Evolutionary conservation across 1,284 basidiomycete species (phyloP).

Genomic region (Mycena sp.): DNA sequence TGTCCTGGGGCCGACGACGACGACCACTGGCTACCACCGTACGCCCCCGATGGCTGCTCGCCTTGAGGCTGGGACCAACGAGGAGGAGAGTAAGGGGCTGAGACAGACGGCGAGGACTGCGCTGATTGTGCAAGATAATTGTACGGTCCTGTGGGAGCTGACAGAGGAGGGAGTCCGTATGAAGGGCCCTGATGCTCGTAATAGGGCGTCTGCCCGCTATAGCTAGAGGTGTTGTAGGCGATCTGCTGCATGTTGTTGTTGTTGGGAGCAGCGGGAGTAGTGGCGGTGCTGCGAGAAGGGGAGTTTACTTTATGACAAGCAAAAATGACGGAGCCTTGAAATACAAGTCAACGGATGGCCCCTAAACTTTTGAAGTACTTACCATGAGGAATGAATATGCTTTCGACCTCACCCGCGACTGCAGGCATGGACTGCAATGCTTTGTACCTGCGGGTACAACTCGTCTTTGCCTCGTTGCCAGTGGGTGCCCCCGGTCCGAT

Average conservation of each 20-base stretch:
- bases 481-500: conserved; percentile 62
- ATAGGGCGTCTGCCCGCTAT: conserved; percentile 50
- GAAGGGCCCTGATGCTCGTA: conserved; percentile 54
- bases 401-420: conserved; percentile 79
- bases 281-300: conserved; percentile 55
- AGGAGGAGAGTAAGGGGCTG: conserved; percentile 58
- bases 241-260: conserved; percentile 53
- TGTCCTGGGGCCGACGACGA: conserved; percentile 45
- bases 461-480: conserved; percentile 83
- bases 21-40: conserved; percentile 30
- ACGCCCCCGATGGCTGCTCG: conserved; percentile 47
- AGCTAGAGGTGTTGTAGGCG: conserved; percentile 45
- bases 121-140: conserved; percentile 53
- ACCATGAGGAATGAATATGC: conserved; percentile 95
- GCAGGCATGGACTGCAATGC: conserved; percentile 80
- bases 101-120: conserved; percentile 49
- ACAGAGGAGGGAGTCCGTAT: conserved; percentile 57
- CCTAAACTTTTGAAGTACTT: conserved; percentile 49
- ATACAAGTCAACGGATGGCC: conserved; percentile 44
- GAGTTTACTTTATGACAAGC: conserved; percentile 81
- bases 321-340: conserved; percentile 81
- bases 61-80: conserved; percentile 57
- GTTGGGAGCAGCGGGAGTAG: conserved; percentile 45
- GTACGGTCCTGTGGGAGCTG: conserved; percentile 47
- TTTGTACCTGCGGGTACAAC: conserved; percentile 92